Evolutionary conservation across 495 filamentous ascomycete species (phyloP).

Genomic region (Cladorrhinum samala): DNA sequence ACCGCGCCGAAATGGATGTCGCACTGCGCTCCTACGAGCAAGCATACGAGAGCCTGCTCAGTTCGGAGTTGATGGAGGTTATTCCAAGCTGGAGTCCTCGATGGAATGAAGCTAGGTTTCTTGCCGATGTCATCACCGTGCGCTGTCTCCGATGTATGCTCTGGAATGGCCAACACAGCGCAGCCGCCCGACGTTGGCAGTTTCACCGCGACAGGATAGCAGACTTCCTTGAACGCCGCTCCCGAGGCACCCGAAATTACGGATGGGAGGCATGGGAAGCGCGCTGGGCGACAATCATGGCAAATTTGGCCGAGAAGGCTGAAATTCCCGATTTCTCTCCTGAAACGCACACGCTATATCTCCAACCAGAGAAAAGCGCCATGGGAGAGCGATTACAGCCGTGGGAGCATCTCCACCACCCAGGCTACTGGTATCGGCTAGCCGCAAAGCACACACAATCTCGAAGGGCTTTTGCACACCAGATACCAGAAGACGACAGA

Average conservation of each 20-base stretch:
- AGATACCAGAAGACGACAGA: slow-evolving; percentile 71
- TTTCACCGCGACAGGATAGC: slow-evolving; percentile 62
- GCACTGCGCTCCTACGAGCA: slow-evolving; percentile 76
- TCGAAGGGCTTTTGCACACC: slow-evolving; percentile 54
- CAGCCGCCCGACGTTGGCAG: slow-evolving; percentile 70
- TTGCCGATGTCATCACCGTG: slow-evolving; percentile 73
- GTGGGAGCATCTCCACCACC: slow-evolving; percentile 77
- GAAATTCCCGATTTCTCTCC: slow-evolving; percentile 42
- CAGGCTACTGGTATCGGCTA: slow-evolving; percentile 77
- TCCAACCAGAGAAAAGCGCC: slow-evolving; percentile 61
- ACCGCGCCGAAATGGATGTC: slow-evolving; percentile 81
- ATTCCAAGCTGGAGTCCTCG: slow-evolving; percentile 80
- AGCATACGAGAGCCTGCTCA: slow-evolving; percentile 75
- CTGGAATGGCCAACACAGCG: slow-evolving; percentile 65
- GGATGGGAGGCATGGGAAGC: slow-evolving; percentile 87
- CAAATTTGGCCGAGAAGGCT: slow-evolving; percentile 63
- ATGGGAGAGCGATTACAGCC: slow-evolving; percentile 62
- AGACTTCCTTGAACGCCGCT: slow-evolving; percentile 72
- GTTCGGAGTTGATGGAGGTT: slow-evolving; percentile 73
- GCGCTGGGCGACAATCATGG: slow-evolving; percentile 76
- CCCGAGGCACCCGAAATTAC: slow-evolving; percentile 75
- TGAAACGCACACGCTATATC: slow-evolving; percentile 39
- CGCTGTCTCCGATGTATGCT: slow-evolving; percentile 74
- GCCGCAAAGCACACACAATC: slow-evolving; percentile 59
- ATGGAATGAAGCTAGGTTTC: slow-evolving; percentile 77